Conservation (phyloP, 768 basidiomycete species). For the Trametes gibbosa region DNA sequence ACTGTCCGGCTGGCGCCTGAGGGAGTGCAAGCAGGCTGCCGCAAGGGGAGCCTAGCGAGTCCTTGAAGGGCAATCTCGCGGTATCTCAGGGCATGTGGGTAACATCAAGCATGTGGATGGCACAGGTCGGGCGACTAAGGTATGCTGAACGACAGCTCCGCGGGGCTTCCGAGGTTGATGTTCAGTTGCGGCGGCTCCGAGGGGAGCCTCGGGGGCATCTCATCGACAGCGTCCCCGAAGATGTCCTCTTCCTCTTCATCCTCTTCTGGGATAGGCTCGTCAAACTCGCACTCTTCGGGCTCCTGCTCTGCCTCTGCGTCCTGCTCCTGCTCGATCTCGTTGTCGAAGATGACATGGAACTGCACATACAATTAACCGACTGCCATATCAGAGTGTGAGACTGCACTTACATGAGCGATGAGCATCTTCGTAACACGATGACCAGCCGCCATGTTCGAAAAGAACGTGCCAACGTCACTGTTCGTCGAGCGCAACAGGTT, state of each 20-base stretch:
- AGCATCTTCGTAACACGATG: conserved; percentile 75
- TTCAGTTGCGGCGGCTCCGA: conserved; percentile 22
- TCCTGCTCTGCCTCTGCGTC: conserved; percentile 54
- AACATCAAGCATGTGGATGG: not conserved
- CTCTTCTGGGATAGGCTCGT: conserved; percentile 65
- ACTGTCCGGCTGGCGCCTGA: conserved; percentile 6
- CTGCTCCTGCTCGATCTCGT: conserved; percentile 31
- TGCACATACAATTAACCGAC: conserved; percentile 32
- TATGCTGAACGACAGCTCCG: conserved; percentile 21
- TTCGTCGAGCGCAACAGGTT: conserved; percentile 75
- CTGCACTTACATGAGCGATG: conserved; percentile 64
- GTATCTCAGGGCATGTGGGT: not conserved
- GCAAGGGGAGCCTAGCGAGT: not conserved
- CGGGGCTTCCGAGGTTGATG: conserved; percentile 21
- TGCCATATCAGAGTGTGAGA: not conserved
- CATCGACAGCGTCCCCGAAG: conserved; percentile 10
- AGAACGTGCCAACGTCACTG: conserved; percentile 73
- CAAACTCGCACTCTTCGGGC: conserved; percentile 64
- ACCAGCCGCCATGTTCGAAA: conserved; percentile 77
- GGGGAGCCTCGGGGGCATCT: conserved; percentile 11
- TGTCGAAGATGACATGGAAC: conserved; percentile 62
- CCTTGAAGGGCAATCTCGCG: not conserved
- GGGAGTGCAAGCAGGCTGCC: conserved; percentile 10
- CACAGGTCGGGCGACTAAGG: not conserved
- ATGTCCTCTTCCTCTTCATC: conserved; percentile 47